Conservation (phyloP, 371 early-diverging fungal genomes). For the Apophysomyces trapeziformis region DNA sequence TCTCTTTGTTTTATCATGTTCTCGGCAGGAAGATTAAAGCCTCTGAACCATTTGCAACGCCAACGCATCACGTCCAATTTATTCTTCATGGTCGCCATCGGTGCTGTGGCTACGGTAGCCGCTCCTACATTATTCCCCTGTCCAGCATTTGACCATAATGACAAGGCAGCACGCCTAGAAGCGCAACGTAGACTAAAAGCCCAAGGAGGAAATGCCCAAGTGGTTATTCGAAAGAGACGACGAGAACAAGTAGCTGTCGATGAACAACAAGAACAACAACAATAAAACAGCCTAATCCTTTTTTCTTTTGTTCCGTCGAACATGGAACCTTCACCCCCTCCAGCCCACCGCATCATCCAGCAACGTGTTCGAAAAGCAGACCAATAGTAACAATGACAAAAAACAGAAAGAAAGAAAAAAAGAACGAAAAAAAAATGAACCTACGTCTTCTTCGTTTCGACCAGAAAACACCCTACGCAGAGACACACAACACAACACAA, state of each 20-base stretch:
- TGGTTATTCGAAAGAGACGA: conserved; percentile 38
- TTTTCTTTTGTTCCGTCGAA: too few species aligned
- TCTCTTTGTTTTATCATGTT: conserved; percentile 16
- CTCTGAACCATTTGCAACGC: conserved; percentile 50
- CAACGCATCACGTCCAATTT: conserved; percentile 54
- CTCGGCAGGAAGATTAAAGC: conserved; percentile 31
- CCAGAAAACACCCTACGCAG: too few species aligned
- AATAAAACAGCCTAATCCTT: too few species aligned
- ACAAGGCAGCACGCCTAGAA: conserved; percentile 49
- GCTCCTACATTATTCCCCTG: conserved; percentile 51
- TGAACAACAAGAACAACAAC: conserved; percentile 1
- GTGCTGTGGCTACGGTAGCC: conserved; percentile 52
- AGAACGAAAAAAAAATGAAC: too few species aligned
- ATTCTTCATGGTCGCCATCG: conserved; percentile 50
- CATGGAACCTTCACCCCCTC: too few species aligned
- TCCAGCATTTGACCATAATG: conserved; percentile 55
- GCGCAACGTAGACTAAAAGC: conserved; percentile 35
- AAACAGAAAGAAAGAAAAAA: too few species aligned
- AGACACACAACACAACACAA: too few species aligned
- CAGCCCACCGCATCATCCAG: too few species aligned
- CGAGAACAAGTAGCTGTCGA: neutral
- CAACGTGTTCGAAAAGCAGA: too few species aligned
- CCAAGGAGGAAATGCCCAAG: conserved; percentile 33
- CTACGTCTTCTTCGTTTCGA: too few species aligned
- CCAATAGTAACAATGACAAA: too few species aligned